Base-by-base conservation (phyloP, 345 rosid species). In the Citrus glauca region DNA sequence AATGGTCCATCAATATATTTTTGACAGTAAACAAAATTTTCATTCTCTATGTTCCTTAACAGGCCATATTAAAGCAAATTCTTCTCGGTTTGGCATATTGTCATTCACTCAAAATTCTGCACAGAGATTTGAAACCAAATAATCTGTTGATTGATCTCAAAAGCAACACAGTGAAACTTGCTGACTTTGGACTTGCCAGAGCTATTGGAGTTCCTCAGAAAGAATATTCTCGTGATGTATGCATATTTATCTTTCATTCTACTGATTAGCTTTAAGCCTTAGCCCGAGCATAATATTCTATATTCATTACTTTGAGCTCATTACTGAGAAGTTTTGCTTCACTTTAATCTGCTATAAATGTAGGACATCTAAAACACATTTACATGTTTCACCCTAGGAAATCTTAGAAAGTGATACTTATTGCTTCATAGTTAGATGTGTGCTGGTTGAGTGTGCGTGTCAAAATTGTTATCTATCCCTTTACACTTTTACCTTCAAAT, bases 131-230 rank as follows among this genome's bases (percentile, higher is more conserved):
- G 85, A 85, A 85, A 68, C 91, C 90, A 53, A 79, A 77, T 60
- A 89, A 89, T 77, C 63, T 87, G 76, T 88, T 89, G 42, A 79
- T 89, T n/a, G 88, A 87, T 84, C 84, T 84, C 65, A 79, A 75
- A 16, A 84, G 84, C 25, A 82, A 85, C 59, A 67, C 82, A 42
- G 76, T 87, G 72, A 89, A 89, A 83, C 84, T 89, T 37, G 90
- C 90, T 16, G 90, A 89, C 79, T 89, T 89, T 84, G 91, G 90
- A 32, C 79, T 87, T 64, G 89, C 92, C 57, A 81, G 89, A 77
- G 82, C 83, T 30, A 83, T 82, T 77, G 82, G 81, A 8, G 64
- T 82, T 78, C 86, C 88, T 65, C 80, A 75, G 66, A 75, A 83
- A 80, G 81, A 85, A 24, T 82, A 68, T 67, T 83, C 87, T 1